phyloP scores from a whole-genome alignment of 192 early-diverging fungal genomes.

The Coemansia sp. region DNA sequence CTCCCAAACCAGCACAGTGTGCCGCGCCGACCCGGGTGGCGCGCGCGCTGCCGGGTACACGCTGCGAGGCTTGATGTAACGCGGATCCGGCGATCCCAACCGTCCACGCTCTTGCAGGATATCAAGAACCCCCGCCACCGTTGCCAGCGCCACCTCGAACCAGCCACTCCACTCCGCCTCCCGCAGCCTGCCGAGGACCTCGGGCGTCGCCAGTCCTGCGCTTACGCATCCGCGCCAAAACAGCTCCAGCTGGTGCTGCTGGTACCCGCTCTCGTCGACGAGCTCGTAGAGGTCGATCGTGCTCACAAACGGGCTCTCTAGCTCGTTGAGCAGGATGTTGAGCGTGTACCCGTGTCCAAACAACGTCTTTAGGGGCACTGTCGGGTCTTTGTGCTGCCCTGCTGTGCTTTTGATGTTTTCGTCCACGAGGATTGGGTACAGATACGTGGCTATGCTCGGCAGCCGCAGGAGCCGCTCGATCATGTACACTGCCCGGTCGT shows the following conservation, averaged over 20 bases:
- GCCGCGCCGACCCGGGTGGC: slow-evolving; percentile 8
- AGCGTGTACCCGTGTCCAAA: slow-evolving; percentile 47
- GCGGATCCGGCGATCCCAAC: slow-evolving; percentile 19
- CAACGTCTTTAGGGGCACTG: slow-evolving; percentile 27
- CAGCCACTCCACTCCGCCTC: slow-evolving; percentile 3
- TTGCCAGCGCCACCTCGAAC: slow-evolving; percentile 21
- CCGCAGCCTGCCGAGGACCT: not conserved
- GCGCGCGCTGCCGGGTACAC: slow-evolving; percentile 31
- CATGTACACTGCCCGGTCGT: slow-evolving; percentile 29
- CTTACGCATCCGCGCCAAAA: slow-evolving; percentile 46
- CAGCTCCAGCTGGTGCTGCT: slow-evolving; percentile 28
- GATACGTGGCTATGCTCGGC: slow-evolving; percentile 27
- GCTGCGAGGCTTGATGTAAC: slow-evolving; percentile 33
- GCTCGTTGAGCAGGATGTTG: slow-evolving; percentile 49
- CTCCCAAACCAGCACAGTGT: slow-evolving; percentile 31
- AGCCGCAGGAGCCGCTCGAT: slow-evolving; percentile 42
- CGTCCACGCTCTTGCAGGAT: slow-evolving; percentile 26
- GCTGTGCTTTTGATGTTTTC: slow-evolving; percentile 22
- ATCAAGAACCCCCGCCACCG: slow-evolving; percentile 29
- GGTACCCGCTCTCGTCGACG: slow-evolving; percentile 11
- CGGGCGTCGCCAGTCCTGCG: slow-evolving; percentile 19
- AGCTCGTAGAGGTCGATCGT: slow-evolving; percentile 42
- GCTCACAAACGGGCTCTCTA: slow-evolving; percentile 49
- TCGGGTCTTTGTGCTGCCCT: slow-evolving; percentile 21
- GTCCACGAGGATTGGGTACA: slow-evolving; percentile 44